Base-by-base conservation (phyloP, 176 grass and related monocot genomes). In the Tuctoria greenei region DNA sequence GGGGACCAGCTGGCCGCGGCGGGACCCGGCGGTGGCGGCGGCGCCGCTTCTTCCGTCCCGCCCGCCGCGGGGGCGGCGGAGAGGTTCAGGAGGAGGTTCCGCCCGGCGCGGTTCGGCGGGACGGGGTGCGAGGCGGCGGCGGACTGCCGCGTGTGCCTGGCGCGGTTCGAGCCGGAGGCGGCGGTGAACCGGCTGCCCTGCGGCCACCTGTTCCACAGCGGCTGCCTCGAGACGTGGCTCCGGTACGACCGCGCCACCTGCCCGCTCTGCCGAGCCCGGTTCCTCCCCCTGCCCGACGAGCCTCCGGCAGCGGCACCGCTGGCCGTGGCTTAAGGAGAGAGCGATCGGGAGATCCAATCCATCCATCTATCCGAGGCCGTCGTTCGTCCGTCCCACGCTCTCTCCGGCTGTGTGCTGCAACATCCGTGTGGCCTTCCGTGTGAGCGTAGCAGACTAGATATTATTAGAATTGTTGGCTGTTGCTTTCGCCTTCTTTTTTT, bases 231-330 rank as follows among this genome's bases (percentile, higher is more conserved):
- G 75, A 88, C 66, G 50, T 97, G 95, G 95, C 82, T 97, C 45
- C 86, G 87, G n/a, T 92, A 97, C 82, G 88, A 83, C 64, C 88
- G 89, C 73, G 91, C 84, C 71, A 97, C 95, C 12, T 97, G 95
- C 79, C 95, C 95, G 50, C 75, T 97, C 36, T 97, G 95, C 67
- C 88, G 91, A 31, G 76, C 82, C 66, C 50, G 36, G 38, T 63
- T 97, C 81, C 88, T 91, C 70, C 84, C 64, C 27, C n/a, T 66
- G 25, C 17, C 11, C 41, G 43, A 77, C 47, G 45, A 20, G 41
- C 6, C 73, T 11, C 11, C 45, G 24, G 25, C 24, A 10, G 23
- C 31, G 31, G 31, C 31, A 3, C 31, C 31, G 31, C 31, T 31
- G 3, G 31, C 23, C 55, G 10, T 26, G 23, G 55, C 55, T 11